Base-by-base conservation (phyloP, 768 basidiomycete genomes). In the Mycena rosella region DNA sequence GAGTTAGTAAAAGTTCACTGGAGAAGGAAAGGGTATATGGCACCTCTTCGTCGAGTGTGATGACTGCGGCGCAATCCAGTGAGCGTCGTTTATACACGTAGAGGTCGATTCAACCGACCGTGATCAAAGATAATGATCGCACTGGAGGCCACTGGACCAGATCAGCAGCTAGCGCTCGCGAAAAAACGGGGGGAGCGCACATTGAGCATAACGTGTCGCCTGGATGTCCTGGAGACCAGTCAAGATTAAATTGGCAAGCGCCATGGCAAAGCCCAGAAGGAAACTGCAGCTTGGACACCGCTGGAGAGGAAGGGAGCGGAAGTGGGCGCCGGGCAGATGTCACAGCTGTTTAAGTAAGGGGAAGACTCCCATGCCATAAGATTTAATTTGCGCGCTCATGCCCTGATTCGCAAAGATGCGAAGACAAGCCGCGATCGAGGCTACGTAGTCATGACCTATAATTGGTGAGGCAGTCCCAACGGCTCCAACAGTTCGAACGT, bases 1-100 rank as follows among this genome's bases (percentile, higher is more conserved):
- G 63, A 45, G 36, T 68, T n/a, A 70, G 34, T 29, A 44, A 53
- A 30, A 14, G 61, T 18, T n/a, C 54, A 17, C 7, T 32, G 13
- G 6, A 27, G 44, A 40, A 58, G 48, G 32, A 11, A 68, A 54
- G 22, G 38, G 11, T 44, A 20, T 45, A 22, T 70, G 80, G 34
- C 58, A 87, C 87, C 83, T 88, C 88, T 40, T 83, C 79, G 60
- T 84, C 85, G 20, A 88, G 75, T 8, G 87, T 89, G 44, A 87
- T 74, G 40, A 85, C 87, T 88, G 54, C 8, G 42, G 14, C 7
- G 14, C 42, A 14, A 14, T 18, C 34, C 36, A 20, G 26, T 58
- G 15, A 60, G 52, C 63, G 59, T 32, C 13, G 51, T 36, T 53
- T 44, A 40, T 36, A 14, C 27, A 40, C 10, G 40, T 20, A 29